Conservation (phyloP, 1,284 basidiomycete genomes). For the Albatrellus sp. region DNA sequence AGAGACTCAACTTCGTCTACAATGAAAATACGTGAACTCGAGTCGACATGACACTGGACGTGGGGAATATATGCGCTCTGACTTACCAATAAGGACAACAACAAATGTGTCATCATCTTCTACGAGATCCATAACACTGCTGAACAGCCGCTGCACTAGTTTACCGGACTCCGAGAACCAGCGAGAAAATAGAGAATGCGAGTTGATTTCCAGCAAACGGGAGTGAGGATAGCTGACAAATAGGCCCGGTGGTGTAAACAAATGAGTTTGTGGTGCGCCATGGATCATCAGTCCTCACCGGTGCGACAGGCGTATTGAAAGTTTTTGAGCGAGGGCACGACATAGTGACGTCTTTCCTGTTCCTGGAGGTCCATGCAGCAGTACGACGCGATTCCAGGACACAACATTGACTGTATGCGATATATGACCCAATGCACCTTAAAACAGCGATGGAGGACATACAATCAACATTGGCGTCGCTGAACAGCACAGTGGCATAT, state of each 20-base stretch:
- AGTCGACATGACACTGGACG: too few relatives aligned
- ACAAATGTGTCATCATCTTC: conserved; percentile 89
- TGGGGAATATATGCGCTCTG: neutral
- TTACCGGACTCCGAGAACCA: conserved; percentile 99
- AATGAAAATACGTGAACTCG: neutral
- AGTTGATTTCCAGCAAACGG: conserved; percentile 93
- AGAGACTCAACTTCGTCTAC: conserved; percentile 94
- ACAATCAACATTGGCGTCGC: conserved; percentile 84
- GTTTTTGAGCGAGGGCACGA: conserved; percentile 89
- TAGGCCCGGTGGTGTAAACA: neutral
- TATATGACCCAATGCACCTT: conserved; percentile 4
- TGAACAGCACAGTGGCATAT: conserved; percentile 83
- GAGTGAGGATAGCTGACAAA: conserved; percentile 68
- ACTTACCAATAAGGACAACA: conserved; percentile 83
- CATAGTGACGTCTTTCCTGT: conserved; percentile 97
- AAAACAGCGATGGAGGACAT: conserved; percentile 18
- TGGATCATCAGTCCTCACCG: conserved; percentile 33
- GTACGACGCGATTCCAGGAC: conserved; percentile 88
- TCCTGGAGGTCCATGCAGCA: conserved; percentile 94
- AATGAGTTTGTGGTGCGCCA: neutral
- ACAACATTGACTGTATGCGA: conserved; percentile 69
- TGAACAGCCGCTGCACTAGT: conserved; percentile 90
- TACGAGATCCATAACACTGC: conserved; percentile 76
- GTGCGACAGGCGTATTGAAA: conserved; percentile 81
- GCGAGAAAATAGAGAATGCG: conserved; percentile 89